Base-by-base conservation (phyloP, 2,329 filamentous ascomycete species). In the Diplodia sapinea region DNA sequence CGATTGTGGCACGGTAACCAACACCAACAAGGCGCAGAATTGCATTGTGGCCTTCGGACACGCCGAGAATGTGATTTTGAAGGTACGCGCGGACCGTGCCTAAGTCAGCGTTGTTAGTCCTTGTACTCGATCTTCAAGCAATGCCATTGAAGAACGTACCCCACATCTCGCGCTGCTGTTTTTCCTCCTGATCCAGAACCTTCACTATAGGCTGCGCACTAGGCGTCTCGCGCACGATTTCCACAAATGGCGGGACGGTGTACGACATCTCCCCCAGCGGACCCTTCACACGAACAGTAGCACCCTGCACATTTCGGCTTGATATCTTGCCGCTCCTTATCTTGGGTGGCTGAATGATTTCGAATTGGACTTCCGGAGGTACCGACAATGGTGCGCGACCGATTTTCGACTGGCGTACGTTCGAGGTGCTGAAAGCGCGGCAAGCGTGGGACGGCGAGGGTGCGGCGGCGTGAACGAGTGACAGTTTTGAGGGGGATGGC, bases 41-140 rank as follows among this genome's bases (percentile, higher is more conserved):
- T 40, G 94, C 93, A 20, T 92, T 94, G 81, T 99, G 95, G 43
- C 95, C 95, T 86, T 99, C 95, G 47, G 93, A 96, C 26, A 99
- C 95, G 69, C 95, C 95, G 70, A 93, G 88, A 70, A 99, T 91
- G 83, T 96, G 89, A 78, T 95, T 96, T 74, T 92, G 91, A 66
- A 99, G 85, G 77, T 96, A 94, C 40, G 93, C 89, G 82, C 95
- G 94, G 54, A 89, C 91, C 6, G 94, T 98, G 70, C 94, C 94
- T 97, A 1, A 33, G 3, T 29, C 11, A 63, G 20, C 33, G 4
- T n/a, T 15, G 31, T 65, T 38, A 65, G 62, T 51, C 29, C 12
- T 38, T 38, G 43, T 47, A n/a, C n/a, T 20, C 17, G 7, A 6
- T 15, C 23, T 23, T 12, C n/a, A 13, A 1, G n/a, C 63, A 68